Conservation (phyloP, 257 asterid genomes). For the Rhazya stricta region DNA sequence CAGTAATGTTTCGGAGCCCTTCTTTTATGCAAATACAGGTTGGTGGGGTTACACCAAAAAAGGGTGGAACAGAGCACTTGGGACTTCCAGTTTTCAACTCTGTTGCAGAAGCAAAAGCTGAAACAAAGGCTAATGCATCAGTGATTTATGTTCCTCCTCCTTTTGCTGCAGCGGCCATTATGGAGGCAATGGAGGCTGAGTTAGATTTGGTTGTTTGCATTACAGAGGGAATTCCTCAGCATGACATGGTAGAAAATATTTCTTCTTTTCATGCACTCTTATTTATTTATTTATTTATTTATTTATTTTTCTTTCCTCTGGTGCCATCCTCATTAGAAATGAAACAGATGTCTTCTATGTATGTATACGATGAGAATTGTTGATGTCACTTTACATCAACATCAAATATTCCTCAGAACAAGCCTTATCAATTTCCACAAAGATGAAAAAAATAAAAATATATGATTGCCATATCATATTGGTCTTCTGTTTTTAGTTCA, state of each 20-base stretch:
- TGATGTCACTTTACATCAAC: background rate
- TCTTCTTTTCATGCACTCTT: background rate
- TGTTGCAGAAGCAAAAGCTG: slow-evolving; percentile 92
- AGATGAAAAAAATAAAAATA: background rate
- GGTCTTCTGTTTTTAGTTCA: background rate
- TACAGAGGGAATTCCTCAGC: slow-evolving; percentile 93
- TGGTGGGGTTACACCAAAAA: slow-evolving; percentile 93
- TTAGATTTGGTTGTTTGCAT: slow-evolving; percentile 88
- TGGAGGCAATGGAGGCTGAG: slow-evolving; percentile 91
- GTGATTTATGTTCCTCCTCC: slow-evolving; percentile 96
- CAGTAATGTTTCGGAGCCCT: background rate
- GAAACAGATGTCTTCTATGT: background rate
- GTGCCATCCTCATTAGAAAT: background rate
- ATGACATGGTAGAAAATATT: slow-evolving; percentile 66
- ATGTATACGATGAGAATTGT: background rate
- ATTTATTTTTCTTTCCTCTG: background rate
- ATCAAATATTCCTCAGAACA: too few relatives aligned
- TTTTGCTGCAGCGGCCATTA: slow-evolving; percentile 81
- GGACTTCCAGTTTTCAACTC: slow-evolving; percentile 92
- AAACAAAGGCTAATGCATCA: slow-evolving; percentile 86
- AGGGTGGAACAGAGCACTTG: slow-evolving; percentile 96
- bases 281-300: background rate
- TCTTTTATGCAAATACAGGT: slow-evolving; percentile 44
- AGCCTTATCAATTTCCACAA: background rate
- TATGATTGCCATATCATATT: background rate